Base-by-base conservation (phyloP, 2,329 filamentous ascomycete species). In the Cryphonectria parasitica region DNA sequence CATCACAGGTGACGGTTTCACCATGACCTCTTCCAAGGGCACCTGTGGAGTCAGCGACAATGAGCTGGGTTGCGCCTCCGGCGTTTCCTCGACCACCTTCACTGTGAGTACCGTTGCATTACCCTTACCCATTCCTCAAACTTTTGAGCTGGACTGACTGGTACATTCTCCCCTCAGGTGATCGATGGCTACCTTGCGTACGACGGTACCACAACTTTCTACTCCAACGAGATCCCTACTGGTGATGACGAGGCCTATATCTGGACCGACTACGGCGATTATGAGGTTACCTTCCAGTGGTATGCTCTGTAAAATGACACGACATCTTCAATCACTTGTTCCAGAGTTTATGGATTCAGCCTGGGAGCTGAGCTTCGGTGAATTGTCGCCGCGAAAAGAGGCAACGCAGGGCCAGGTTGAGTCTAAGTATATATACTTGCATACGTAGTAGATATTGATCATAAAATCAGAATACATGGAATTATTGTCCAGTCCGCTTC, bases 1-100 rank as follows among this genome's bases (percentile, higher is more conserved):
- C 7, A 22, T 41, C 10, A 19, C 39, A 71, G 79, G 80, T 61
- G 77, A 77, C 17, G 85, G 84, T 58, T 89, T 89, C 80, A 89
- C 87, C 0, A 79, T 91, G 17, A 82, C 79, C 64, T 88, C 87
- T 17, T 87, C 85, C 63, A 90, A 89, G 76, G 89, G 89, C 8
- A 79, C 77, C 19, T 92, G 90, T 74, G 86, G 84, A 0, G 82
- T 92, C 62, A 80, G 84, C 5, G 79, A 81, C 3, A 85, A 84
- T n/a, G 80, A 80, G 7, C 83, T 92, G 58, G 84, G 81, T 19
- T 92, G 90, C 76, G 87, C 82, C 4, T 81, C 82, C 2, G 78
- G 81, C n/a, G 82, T 86, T 6, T 25, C 67, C 15, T 15, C 52
- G 36, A 58, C 49, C 28, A 71, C 67, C 3, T 71, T 71, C 67